Conservation (phyloP, 352 stramenopile genomes). For the Globisporangium recalcitrans region DNA sequence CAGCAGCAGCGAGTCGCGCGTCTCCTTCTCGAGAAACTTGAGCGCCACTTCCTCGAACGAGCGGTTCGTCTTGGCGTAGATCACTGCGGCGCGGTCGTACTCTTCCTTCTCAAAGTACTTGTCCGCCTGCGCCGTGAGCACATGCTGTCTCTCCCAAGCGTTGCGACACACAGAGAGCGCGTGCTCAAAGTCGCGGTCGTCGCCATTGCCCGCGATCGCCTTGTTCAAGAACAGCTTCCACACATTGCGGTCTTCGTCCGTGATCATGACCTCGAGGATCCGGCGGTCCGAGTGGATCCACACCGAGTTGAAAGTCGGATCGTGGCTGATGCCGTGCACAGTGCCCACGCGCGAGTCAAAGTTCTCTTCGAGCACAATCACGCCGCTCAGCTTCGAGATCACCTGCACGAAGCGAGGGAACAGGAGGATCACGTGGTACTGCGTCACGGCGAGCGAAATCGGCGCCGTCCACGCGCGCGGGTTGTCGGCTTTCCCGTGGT, state of each 20-base stretch:
- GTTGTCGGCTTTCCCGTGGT: constrained; percentile 58
- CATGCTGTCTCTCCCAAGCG: constrained; percentile 72
- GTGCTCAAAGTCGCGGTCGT: constrained; percentile 87
- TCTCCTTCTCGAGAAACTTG: constrained; percentile 87
- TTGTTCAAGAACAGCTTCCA: constrained; percentile 91
- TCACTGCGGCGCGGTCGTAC: constrained; percentile 78
- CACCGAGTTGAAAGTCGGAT: constrained; percentile 79
- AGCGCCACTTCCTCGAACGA: constrained; percentile 91
- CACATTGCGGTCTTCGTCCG: constrained; percentile 88
- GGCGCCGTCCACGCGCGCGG: constrained; percentile 55
- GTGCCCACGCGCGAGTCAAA: constrained; percentile 77
- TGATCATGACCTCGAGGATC: constrained; percentile 73
- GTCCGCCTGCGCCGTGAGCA: constrained; percentile 87
- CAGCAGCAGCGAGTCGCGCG: constrained; percentile 71
- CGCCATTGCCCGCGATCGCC: constrained; percentile 53
- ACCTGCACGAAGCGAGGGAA: constrained; percentile 80
- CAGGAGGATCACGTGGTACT: constrained; percentile 91
- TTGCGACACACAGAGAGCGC: constrained; percentile 84
- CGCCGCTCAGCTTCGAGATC: constrained; percentile 82
- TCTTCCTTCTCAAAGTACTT: constrained; percentile 86
- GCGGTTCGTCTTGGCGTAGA: constrained; percentile 87
- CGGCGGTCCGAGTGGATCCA: constrained; percentile 81
- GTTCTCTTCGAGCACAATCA: constrained; percentile 80
- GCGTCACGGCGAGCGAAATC: constrained; percentile 83
- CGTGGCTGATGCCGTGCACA: constrained; percentile 53